These are phyloP conservation scores for Penstemon davidsonii DNA, from an alignment of 257 asterid species.

Conservation along the genomic window DNA sequence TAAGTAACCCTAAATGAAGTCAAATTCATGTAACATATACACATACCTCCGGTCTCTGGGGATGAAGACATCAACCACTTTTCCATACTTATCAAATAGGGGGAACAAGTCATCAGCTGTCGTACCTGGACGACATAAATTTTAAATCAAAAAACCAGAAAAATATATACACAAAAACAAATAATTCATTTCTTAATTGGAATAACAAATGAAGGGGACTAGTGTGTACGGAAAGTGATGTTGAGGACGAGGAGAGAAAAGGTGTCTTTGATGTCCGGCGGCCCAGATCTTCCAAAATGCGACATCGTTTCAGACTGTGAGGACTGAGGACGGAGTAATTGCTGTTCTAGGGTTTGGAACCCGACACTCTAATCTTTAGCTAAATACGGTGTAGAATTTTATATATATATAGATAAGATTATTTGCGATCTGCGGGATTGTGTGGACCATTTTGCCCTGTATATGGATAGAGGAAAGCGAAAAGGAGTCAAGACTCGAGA, in stretches of 20 bases:
- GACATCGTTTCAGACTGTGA: constrained; percentile 44
- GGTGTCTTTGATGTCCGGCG: constrained; percentile 80
- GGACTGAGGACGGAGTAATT: neutral
- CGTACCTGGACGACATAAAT: constrained; percentile 46
- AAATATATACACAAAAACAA: neutral
- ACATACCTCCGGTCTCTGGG: constrained; percentile 79
- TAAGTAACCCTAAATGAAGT: neutral
- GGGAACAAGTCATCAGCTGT: constrained; percentile 83
- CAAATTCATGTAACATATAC: neutral
- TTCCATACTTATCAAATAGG: constrained; percentile 75
- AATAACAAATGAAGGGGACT: neutral
- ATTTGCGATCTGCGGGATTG: too few species aligned
- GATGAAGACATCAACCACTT: constrained; percentile 82
- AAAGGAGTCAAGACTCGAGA: too few species aligned
- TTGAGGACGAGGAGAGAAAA: constrained; percentile 76
- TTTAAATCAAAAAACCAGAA: neutral
- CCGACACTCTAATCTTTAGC: neutral
- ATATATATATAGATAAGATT: neutral
- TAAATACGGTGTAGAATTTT: too few species aligned
- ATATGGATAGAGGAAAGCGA: too few species aligned
- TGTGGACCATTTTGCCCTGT: too few species aligned
- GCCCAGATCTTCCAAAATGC: constrained; percentile 78
- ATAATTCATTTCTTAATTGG: neutral
- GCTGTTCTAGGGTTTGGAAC: constrained; percentile 24
- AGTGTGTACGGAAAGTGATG: constrained; percentile 59